These are phyloP conservation scores for Ganoderma meredithae DNA, from an alignment of 1,284 basidiomycete genomes.

Conservation along the genomic window DNA sequence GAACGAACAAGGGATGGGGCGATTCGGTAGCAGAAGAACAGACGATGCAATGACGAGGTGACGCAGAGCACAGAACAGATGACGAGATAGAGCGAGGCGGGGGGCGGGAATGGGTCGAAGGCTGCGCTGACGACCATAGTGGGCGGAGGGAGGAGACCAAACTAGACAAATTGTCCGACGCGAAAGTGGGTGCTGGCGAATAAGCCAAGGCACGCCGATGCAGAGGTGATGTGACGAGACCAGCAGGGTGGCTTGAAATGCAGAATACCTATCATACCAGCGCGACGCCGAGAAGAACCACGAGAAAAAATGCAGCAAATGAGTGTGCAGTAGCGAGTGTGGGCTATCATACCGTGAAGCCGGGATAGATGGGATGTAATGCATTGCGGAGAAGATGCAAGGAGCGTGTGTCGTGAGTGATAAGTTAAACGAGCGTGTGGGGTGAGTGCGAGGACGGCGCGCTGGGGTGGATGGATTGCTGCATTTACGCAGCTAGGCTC, in stretches of 20 bases:
- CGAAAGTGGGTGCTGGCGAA: constrained; percentile 1
- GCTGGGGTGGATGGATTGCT: not conserved
- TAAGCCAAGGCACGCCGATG: constrained; percentile 18
- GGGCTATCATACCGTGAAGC: constrained; percentile 3
- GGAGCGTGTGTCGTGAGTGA: constrained; percentile 23
- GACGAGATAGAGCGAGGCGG: not conserved
- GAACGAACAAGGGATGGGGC: not conserved
- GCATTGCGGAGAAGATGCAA: constrained; percentile 20
- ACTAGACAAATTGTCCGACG: not conserved
- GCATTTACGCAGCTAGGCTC: not conserved
- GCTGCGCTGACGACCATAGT: not conserved
- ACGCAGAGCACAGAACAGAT: constrained; percentile 1
- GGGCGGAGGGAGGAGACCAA: not conserved
- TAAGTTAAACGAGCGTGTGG: constrained; percentile 25
- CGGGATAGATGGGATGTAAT: constrained; percentile 2
- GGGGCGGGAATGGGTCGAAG: not conserved
- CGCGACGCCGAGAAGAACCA: constrained; percentile 20
- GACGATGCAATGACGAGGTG: not conserved
- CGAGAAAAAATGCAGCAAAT: constrained; percentile 15
- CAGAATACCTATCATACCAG: constrained; percentile 16
- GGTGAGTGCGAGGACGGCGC: constrained; percentile 12
- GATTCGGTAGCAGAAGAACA: not conserved
- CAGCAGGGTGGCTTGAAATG: not conserved
- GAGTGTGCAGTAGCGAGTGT: constrained; percentile 25
- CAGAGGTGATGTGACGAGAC: constrained; percentile 8